phyloP scores from a whole-genome alignment of 495 filamentous ascomycete species.

The Xylaria curta region DNA sequence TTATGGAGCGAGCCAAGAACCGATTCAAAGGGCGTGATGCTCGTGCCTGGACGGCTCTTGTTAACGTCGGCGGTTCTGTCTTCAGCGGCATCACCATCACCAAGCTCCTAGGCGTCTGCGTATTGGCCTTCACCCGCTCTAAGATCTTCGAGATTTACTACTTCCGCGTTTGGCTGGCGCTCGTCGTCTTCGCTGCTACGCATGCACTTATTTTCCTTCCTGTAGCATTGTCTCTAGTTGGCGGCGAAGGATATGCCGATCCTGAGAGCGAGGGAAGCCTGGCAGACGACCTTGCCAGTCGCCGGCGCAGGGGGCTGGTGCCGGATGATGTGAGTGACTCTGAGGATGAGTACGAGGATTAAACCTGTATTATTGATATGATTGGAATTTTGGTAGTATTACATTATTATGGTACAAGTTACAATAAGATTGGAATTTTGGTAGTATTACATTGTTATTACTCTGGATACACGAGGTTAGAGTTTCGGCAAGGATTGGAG shows the following conservation, averaged over 20 bases:
- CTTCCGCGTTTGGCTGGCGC: conserved; percentile 91
- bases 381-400: conserved; percentile 2
- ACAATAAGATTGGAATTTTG: conserved; percentile 11
- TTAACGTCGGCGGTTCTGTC: conserved; percentile 91
- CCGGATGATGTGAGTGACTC: conserved; percentile 49
- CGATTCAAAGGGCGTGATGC: conserved; percentile 79
- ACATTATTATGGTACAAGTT: background rate
- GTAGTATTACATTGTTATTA: conserved; percentile 7
- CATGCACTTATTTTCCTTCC: conserved; percentile 93
- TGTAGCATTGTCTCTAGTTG: conserved; percentile 84
- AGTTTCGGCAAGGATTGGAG: conserved; percentile 13
- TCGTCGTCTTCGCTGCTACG: conserved; percentile 85
- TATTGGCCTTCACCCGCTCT: conserved; percentile 91
- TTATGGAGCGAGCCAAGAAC: conserved; percentile 75
- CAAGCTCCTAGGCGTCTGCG: conserved; percentile 89
- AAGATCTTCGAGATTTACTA: conserved; percentile 99
- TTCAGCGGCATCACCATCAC: conserved; percentile 97
- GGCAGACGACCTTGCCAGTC: conserved; percentile 75
- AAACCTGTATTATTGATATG: conserved; percentile 7
- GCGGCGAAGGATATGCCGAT: conserved; percentile 87
- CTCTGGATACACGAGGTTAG: conserved; percentile 21
- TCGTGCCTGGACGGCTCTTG: conserved; percentile 86
- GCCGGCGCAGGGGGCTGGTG: conserved; percentile 53
- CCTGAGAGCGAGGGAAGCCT: conserved; percentile 82
- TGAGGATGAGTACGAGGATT: conserved; percentile 45